Conservation (phyloP, 768 basidiomycete species). For the Inosperma sp. region DNA sequence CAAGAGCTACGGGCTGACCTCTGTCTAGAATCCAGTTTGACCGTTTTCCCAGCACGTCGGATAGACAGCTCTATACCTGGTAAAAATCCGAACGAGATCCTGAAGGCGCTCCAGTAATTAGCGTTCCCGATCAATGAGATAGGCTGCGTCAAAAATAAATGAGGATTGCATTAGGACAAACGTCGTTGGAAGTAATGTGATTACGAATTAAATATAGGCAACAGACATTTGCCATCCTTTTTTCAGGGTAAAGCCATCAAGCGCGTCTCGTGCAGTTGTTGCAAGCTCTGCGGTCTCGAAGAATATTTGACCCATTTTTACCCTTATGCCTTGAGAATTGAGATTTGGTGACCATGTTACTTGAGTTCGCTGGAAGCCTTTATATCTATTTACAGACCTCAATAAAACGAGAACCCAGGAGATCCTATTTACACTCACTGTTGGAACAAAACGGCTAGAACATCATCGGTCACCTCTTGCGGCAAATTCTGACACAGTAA, state of each 20-base stretch:
- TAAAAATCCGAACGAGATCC: conserved; percentile 59
- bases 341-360: conserved; percentile 67
- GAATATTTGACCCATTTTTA: conserved; percentile 76
- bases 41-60: no score
- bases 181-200: background rate
- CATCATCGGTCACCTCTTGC: conserved; percentile 83
- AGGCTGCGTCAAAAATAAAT: conserved; percentile 12
- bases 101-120: conserved; percentile 39
- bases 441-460: conserved; percentile 84
- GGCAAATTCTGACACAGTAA: conserved; percentile 84
- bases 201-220: conserved; percentile 46
- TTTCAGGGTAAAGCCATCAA: conserved; percentile 85
- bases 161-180: conserved; percentile 21
- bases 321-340: conserved; percentile 56
- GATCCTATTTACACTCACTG: conserved; percentile 71
- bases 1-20: conserved; percentile 51
- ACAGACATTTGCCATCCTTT: conserved; percentile 84
- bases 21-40: no score
- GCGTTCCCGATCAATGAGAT: no score
- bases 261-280: conserved; percentile 69
- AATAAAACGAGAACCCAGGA: conserved; percentile 3
- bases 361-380: conserved; percentile 71
- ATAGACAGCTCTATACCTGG: conserved; percentile 60
- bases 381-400: conserved; percentile 51
- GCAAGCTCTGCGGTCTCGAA: conserved; percentile 78